Evolutionary conservation across 768 basidiomycete genomes (phyloP).

Genomic region (Amanita polypyramis): DNA sequence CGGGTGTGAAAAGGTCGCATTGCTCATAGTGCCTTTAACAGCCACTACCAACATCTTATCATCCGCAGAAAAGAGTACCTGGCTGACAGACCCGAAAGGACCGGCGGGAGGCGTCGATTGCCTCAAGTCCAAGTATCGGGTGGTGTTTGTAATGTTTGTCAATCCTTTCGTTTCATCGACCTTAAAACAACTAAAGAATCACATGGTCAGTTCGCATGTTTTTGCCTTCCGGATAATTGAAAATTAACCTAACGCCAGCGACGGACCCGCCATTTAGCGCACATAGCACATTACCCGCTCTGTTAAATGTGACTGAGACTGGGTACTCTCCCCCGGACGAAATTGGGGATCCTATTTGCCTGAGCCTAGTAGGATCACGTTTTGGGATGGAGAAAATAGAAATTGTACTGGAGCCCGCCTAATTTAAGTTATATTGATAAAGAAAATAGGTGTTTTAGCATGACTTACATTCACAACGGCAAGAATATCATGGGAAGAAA

Average conservation of each 20-base stretch:
- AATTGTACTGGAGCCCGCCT: constrained; percentile 38
- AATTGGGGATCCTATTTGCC: no score
- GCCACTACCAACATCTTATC: no score
- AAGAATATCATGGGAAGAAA: constrained; percentile 21
- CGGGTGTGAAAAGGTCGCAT: no score
- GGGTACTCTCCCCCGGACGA: constrained; percentile 1
- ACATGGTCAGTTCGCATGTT: background rate
- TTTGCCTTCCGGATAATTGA: background rate
- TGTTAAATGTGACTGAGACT: constrained; percentile 22
- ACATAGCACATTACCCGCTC: constrained; percentile 23
- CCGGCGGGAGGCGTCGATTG: constrained; percentile 42
- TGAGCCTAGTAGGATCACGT: no score
- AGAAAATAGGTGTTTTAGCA: background rate
- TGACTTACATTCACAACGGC: constrained; percentile 25
- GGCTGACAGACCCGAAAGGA: constrained; percentile 31
- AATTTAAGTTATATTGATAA: constrained; percentile 13
- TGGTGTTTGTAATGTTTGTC: constrained; percentile 26
- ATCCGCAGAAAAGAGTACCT: constrained; percentile 40
- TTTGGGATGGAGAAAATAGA: constrained; percentile 10
- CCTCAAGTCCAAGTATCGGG: constrained; percentile 32
- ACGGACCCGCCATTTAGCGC: constrained; percentile 32
- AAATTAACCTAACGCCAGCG: constrained; percentile 30
- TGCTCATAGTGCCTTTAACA: no score
- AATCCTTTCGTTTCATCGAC: constrained; percentile 33
- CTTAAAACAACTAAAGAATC: constrained; percentile 20